These are phyloP conservation scores for Fistulinella cinereoalba DNA, from an alignment of 1,284 basidiomycete genomes.

Conservation along the genomic window DNA sequence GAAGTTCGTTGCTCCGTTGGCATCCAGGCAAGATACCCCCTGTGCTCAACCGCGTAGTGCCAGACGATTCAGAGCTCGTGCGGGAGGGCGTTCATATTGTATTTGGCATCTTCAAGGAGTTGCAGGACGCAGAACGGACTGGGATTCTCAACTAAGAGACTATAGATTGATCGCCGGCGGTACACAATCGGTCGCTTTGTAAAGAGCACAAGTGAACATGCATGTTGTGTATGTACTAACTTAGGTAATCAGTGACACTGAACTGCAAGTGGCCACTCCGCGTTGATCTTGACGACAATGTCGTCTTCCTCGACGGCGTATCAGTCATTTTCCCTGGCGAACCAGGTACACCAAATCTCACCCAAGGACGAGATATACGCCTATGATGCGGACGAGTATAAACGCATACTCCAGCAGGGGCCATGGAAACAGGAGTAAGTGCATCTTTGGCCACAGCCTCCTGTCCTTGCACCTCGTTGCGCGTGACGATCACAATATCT, in stretches of 20 bases:
- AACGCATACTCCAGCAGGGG: constrained; percentile 62
- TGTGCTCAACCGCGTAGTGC: constrained; percentile 48
- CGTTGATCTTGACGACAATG: constrained; percentile 17
- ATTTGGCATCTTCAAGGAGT: constrained; percentile 27
- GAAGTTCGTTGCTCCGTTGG: constrained; percentile 62
- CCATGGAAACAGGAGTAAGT: constrained; percentile 88
- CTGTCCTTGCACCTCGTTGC: constrained; percentile 5
- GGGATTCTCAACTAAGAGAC: constrained; percentile 3
- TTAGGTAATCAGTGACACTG: no score
- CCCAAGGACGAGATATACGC: constrained; percentile 80
- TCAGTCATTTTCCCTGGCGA: constrained; percentile 82
- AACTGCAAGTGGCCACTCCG: no score
- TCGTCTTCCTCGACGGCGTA: constrained; percentile 56
- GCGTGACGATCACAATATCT: neutral
- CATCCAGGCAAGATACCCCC: constrained; percentile 69
- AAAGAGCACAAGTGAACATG: no score
- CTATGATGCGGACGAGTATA: constrained; percentile 76
- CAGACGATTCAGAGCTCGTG: constrained; percentile 50
- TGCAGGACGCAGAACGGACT: constrained; percentile 30
- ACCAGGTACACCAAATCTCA: constrained; percentile 70
- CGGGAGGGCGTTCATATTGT: constrained; percentile 37
- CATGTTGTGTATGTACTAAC: no score
- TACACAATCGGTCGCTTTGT: no score
- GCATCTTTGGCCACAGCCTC: neutral
- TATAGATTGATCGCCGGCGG: constrained; percentile 8